These are phyloP conservation scores for Rubia balearica DNA, from an alignment of 305 asterid genomes.

Conservation along the genomic window DNA sequence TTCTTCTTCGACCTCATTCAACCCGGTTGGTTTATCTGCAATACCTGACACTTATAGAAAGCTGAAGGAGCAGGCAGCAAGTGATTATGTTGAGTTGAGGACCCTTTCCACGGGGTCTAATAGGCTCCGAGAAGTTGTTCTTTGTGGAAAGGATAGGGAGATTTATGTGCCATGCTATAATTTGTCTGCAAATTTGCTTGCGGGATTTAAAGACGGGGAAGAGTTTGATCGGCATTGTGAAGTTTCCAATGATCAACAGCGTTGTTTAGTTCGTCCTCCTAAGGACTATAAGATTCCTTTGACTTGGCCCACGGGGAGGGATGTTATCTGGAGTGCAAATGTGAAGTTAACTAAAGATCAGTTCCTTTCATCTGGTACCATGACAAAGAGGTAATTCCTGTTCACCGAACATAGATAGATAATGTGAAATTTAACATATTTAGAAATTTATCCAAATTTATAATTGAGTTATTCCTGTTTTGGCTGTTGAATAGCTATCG, in stretches of 20 bases:
- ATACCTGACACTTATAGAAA: too few species aligned
- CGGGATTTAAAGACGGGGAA: slow-evolving; percentile 78
- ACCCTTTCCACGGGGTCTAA: neutral
- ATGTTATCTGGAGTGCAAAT: slow-evolving; percentile 90
- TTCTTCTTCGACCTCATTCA: too few species aligned
- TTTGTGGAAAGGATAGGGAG: slow-evolving; percentile 89
- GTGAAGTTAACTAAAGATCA: slow-evolving; percentile 93
- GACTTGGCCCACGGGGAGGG: slow-evolving; percentile 94
- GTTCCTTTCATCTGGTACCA: slow-evolving; percentile 96
- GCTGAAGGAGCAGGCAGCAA: too few species aligned
- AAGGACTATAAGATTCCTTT: slow-evolving; percentile 88
- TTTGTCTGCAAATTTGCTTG: slow-evolving; percentile 66
- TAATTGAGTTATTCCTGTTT: neutral
- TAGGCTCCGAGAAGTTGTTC: neutral
- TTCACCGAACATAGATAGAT: slow-evolving; percentile 2
- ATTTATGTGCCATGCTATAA: slow-evolving; percentile 91
- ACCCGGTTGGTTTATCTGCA: too few species aligned
- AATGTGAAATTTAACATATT: neutral
- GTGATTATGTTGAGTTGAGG: neutral
- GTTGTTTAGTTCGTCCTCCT: slow-evolving; percentile 86
- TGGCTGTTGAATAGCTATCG: neutral
- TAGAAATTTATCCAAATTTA: neutral
- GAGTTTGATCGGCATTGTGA: slow-evolving; percentile 94
- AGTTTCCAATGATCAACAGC: slow-evolving; percentile 43
- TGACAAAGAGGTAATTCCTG: slow-evolving; percentile 74